These are phyloP conservation scores for Santalum album DNA, from an alignment of 164 flowering plant genomes.

Conservation along the genomic window DNA sequence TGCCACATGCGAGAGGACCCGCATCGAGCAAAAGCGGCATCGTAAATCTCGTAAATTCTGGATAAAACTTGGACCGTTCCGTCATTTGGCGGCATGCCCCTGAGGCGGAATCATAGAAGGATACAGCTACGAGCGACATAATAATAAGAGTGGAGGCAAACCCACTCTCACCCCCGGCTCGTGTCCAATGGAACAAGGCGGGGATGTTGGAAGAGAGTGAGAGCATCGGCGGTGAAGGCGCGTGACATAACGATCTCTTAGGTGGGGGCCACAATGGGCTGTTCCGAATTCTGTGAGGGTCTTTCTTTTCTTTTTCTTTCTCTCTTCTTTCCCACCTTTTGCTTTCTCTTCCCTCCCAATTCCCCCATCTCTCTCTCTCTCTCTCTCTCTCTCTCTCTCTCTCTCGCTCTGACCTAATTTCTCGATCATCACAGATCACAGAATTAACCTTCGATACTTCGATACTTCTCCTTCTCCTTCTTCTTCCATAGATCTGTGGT, in stretches of 20 bases:
- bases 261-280: slow-evolving; percentile 20
- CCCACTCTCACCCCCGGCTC: slow-evolving; percentile 13
- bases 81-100: not conserved
- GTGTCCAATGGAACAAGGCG: too few relatives aligned
- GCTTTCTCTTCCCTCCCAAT: slow-evolving; percentile 10
- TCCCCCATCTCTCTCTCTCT: not conserved
- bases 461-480: too few relatives aligned
- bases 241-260: not conserved
- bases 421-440: not conserved
- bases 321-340: slow-evolving; percentile 9
- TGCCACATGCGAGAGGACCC: too few relatives aligned
- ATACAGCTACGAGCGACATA: slow-evolving; percentile 18
- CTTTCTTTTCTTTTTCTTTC: slow-evolving; percentile 15
- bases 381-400: slow-evolving; percentile 4
- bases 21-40: too few relatives aligned
- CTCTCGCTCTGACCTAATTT: slow-evolving; percentile 19
- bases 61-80: not conserved
- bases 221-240: too few relatives aligned
- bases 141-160: slow-evolving; percentile 9
- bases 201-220: too few relatives aligned
- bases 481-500: too few relatives aligned
- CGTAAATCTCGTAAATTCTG: slow-evolving; percentile 7
- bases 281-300: slow-evolving; percentile 22
- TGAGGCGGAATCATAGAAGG: slow-evolving; percentile 11
- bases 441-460: too few relatives aligned